phyloP scores from a whole-genome alignment of 163 green algal species.

The Trebouxia gelatinosa region DNA sequence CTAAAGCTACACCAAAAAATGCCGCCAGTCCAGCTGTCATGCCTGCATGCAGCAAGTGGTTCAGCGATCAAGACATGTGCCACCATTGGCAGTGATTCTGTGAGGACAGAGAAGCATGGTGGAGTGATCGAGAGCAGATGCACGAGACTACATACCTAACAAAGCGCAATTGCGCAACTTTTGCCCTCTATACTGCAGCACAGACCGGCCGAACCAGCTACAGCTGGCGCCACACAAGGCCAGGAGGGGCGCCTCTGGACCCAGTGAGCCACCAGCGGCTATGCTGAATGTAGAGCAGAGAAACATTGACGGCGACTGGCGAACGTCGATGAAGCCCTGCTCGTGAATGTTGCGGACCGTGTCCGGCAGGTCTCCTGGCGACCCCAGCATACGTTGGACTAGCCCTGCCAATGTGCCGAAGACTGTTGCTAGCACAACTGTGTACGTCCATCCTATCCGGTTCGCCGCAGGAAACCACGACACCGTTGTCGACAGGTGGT shows the following conservation, averaged over 20 bases:
- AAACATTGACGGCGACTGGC: conserved; percentile 52
- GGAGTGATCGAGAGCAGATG: too few species aligned
- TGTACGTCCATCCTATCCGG: conserved; percentile 42
- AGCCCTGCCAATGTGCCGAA: conserved; percentile 42
- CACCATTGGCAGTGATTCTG: too few species aligned
- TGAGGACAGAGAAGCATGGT: too few species aligned
- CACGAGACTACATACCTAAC: conserved; percentile 39
- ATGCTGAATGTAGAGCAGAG: conserved; percentile 57
- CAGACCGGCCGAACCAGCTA: conserved; percentile 35
- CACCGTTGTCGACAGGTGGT: conserved; percentile 8
- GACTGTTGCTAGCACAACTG: conserved; percentile 35
- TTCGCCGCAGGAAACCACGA: conserved; percentile 23
- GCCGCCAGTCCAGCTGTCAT: conserved; percentile 56
- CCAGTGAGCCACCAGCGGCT: conserved; percentile 48
- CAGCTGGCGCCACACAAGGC: conserved; percentile 46
- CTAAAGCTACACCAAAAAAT: conserved; percentile 55
- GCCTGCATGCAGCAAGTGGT: too few species aligned
- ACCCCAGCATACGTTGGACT: conserved; percentile 45
- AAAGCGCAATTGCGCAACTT: conserved; percentile 49
- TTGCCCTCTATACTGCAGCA: conserved; percentile 33
- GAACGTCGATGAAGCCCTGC: conserved; percentile 38
- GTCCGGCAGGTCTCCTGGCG: conserved; percentile 49
- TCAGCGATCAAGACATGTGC: too few species aligned
- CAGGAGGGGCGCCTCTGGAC: conserved; percentile 53
- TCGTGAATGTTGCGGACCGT: conserved; percentile 47